Conservation (phyloP, 805 yeast species). For the Wickerhamomyces hampshirensis region DNA sequence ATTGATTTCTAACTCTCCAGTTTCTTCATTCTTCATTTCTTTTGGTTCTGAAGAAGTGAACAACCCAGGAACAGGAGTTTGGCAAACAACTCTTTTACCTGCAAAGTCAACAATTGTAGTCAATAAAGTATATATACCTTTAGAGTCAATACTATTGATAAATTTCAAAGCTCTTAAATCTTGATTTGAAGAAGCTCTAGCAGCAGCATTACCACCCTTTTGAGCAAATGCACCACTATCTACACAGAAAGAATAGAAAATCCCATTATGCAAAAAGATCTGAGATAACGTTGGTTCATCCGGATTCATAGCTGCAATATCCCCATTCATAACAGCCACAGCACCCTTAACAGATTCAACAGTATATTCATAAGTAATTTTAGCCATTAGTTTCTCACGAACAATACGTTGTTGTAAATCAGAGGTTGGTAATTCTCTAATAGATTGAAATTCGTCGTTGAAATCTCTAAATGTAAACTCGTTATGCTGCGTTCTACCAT, state of each 20-base stretch:
- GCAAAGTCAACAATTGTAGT: constrained; percentile 87
- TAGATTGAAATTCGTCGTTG: constrained; percentile 86
- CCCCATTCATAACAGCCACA: constrained; percentile 66
- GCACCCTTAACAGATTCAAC: constrained; percentile 77
- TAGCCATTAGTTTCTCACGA: constrained; percentile 71
- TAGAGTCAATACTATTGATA: constrained; percentile 60
- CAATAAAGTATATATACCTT: constrained; percentile 63
- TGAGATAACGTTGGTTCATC: constrained; percentile 55
- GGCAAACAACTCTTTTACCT: constrained; percentile 86
- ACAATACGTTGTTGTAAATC: constrained; percentile 61
- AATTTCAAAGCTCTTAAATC: constrained; percentile 71
- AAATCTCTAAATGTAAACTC: constrained; percentile 58
- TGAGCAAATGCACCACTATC: constrained; percentile 58
- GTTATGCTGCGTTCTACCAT: constrained; percentile 24
- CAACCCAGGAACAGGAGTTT: constrained; percentile 92
- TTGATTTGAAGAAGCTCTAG: constrained; percentile 71
- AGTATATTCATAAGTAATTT: constrained; percentile 72
- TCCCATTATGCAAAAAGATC: constrained; percentile 74
- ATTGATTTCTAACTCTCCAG: constrained; percentile 32
- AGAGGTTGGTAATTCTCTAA: constrained; percentile 62
- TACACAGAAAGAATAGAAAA: constrained; percentile 82
- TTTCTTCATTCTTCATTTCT: constrained; percentile 35
- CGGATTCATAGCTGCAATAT: constrained; percentile 76
- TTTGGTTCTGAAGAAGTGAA: constrained; percentile 36
- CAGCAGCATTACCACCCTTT: constrained; percentile 81